phyloP scores from a whole-genome alignment of 768 basidiomycete genomes.

The Tephrocybe sp. region DNA sequence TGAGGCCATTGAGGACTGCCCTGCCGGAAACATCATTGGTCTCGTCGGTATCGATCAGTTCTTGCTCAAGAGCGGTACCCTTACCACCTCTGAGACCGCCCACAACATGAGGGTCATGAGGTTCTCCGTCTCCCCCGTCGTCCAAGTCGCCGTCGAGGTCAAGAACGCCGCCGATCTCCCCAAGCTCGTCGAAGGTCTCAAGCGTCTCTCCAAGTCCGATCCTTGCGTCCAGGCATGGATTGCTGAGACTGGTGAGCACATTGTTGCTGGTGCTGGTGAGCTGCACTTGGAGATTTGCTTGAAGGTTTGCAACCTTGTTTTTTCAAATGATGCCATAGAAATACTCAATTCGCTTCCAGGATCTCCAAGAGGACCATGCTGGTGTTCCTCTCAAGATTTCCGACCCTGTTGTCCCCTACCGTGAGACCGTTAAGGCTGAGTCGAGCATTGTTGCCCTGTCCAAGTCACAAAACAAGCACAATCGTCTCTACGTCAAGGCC shows the following conservation, averaged over 20 bases:
- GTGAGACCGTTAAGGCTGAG: conserved; percentile 96
- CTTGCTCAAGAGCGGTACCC: conserved; percentile 98
- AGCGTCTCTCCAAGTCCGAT: conserved; percentile 99
- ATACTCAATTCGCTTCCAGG: conserved; percentile 41
- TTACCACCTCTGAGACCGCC: conserved; percentile 96
- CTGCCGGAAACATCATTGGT: conserved; percentile 97
- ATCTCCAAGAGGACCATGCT: conserved; percentile 99
- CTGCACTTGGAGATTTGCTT: conserved; percentile 99
- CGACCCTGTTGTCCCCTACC: conserved; percentile 95
- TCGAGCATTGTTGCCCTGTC: conserved; percentile 95
- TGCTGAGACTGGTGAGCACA: conserved; percentile 90
- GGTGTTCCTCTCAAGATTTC: conserved; percentile 99
- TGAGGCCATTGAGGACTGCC: conserved; percentile 99
- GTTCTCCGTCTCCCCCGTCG: conserved; percentile 99
- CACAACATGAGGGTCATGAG: conserved; percentile 99
- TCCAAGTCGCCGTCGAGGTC: conserved; percentile 98
- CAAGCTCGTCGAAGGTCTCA: conserved; percentile 99
- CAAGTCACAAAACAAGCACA: conserved; percentile 99
- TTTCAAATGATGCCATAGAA: background rate
- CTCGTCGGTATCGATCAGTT: conserved; percentile 99
- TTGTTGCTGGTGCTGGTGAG: conserved; percentile 99
- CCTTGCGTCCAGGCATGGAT: conserved; percentile 99
- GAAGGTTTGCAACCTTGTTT: conserved; percentile 54
- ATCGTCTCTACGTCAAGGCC: conserved; percentile 94
- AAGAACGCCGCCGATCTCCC: conserved; percentile 99